Evolutionary conservation across 2,329 filamentous ascomycete genomes (phyloP).

Genomic region (Cladosporium sp.): DNA sequence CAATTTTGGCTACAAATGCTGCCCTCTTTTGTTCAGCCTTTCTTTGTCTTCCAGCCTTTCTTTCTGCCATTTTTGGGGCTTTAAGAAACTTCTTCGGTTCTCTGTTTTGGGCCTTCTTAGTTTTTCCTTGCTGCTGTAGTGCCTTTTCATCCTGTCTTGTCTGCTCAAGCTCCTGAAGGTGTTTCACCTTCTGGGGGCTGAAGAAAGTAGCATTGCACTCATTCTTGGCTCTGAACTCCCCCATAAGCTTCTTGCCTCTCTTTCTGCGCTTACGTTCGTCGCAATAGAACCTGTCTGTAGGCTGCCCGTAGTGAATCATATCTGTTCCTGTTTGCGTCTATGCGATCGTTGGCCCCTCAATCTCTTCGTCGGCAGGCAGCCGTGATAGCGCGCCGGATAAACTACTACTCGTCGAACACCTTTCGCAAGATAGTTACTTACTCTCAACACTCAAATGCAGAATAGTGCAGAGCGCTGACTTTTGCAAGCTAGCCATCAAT

Average conservation of each 20-base stretch:
- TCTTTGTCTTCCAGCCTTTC: not conserved
- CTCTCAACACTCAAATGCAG: no score
- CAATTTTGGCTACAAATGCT: not conserved
- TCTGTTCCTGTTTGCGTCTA: no score
- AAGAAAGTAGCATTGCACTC: not conserved
- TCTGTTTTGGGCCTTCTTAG: not conserved
- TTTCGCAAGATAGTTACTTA: no score
- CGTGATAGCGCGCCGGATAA: no score
- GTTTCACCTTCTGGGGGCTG: constrained; percentile 3
- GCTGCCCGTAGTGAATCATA: no score
- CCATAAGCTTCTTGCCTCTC: not conserved
- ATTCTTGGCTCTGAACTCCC: not conserved
- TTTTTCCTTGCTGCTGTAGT: not conserved
- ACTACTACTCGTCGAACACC: no score
- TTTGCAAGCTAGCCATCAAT: not conserved
- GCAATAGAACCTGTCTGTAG: no score
- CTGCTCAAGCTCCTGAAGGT: not conserved
- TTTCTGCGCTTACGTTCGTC: not conserved
- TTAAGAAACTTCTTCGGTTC: not conserved
- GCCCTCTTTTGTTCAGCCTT: not conserved
- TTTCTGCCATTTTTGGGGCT: not conserved
- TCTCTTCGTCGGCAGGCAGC: no score
- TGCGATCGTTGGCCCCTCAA: no score
- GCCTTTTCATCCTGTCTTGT: not conserved
- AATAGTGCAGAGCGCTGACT: not conserved